phyloP scores from a whole-genome alignment of 352 stramenopile species.

The Phytopythium aichiense region DNA sequence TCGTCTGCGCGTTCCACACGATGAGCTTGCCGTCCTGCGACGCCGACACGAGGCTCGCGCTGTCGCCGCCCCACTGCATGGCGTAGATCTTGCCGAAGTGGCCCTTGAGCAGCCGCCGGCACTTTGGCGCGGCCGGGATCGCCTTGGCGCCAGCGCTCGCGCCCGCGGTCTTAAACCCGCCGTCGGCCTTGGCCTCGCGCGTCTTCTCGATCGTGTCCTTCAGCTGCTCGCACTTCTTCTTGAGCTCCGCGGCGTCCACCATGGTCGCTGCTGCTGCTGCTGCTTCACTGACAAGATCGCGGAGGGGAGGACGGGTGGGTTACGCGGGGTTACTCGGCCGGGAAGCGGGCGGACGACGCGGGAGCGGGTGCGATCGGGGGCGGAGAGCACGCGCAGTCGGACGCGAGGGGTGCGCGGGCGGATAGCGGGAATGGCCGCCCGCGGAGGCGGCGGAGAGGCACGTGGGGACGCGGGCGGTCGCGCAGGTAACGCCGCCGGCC shows the following conservation, averaged over 20 bases:
- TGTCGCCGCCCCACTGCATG: slow-evolving; percentile 97
- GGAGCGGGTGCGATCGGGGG: background rate
- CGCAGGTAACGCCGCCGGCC: background rate
- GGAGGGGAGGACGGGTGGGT: background rate
- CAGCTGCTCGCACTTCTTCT: slow-evolving; percentile 86
- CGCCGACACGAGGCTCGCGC: slow-evolving; percentile 87
- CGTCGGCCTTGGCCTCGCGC: slow-evolving; percentile 69
- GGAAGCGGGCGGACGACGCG: background rate
- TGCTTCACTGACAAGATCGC: too few relatives aligned
- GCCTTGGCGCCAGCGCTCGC: slow-evolving; percentile 58
- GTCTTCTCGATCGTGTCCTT: slow-evolving; percentile 88
- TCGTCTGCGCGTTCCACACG: slow-evolving; percentile 97
- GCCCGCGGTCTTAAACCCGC: slow-evolving; percentile 69
- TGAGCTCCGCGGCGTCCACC: slow-evolving; percentile 70
- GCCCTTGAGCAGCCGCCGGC: slow-evolving; percentile 94
- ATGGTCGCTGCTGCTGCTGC: slow-evolving; percentile 20
- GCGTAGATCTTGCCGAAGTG: slow-evolving; percentile 99
- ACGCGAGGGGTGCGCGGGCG: background rate
- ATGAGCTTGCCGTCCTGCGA: slow-evolving; percentile 99
- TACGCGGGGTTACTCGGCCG: background rate
- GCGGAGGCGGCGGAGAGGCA: background rate
- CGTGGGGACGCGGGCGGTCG: background rate
- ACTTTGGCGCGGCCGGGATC: slow-evolving; percentile 87
- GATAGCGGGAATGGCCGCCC: slow-evolving; percentile 4
- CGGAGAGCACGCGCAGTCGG: background rate